Conservation (phyloP, 306 rosid genomes). For the Echinosophora koreensis region DNA sequence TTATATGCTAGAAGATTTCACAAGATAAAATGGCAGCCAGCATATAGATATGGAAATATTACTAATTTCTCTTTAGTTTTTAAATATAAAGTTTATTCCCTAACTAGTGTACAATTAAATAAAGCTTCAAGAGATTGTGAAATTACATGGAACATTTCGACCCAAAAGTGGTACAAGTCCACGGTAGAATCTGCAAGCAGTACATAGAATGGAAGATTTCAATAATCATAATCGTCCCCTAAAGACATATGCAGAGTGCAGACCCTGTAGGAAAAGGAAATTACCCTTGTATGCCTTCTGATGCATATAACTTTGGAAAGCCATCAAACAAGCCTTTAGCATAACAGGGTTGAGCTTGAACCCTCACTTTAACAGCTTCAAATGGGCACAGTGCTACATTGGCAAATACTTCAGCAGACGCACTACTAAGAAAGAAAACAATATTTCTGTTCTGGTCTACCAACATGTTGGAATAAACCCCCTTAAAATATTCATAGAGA, state of each 20-base stretch:
- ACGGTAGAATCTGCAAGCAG: slow-evolving; percentile 67
- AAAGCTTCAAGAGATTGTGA: slow-evolving; percentile 45
- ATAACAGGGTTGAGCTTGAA: slow-evolving; percentile 62
- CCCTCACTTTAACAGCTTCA: slow-evolving; percentile 69
- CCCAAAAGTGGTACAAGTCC: slow-evolving; percentile 71
- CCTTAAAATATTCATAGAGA: slow-evolving; percentile 65
- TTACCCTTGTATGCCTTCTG: slow-evolving; percentile 67
- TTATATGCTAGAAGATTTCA: not conserved
- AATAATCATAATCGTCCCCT: slow-evolving; percentile 42
- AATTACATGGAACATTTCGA: slow-evolving; percentile 73
- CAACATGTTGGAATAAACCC: slow-evolving; percentile 52
- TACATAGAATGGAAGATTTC: slow-evolving; percentile 35
- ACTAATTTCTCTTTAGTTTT: slow-evolving; percentile 8
- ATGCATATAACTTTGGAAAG: slow-evolving; percentile 63
- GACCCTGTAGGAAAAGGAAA: slow-evolving; percentile 42
- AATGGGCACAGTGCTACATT: slow-evolving; percentile 67
- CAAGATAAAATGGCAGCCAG: slow-evolving; percentile 8
- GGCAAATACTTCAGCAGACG: slow-evolving; percentile 72
- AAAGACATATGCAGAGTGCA: slow-evolving; percentile 12
- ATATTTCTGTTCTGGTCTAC: slow-evolving; percentile 54
- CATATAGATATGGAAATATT: slow-evolving; percentile 8
- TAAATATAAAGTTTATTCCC: slow-evolving; percentile 30
- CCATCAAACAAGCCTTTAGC: slow-evolving; percentile 67
- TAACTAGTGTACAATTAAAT: slow-evolving; percentile 24
- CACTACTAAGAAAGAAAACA: slow-evolving; percentile 62